Conservation (phyloP, 768 basidiomycete genomes). For the Tulasnella sp. region DNA sequence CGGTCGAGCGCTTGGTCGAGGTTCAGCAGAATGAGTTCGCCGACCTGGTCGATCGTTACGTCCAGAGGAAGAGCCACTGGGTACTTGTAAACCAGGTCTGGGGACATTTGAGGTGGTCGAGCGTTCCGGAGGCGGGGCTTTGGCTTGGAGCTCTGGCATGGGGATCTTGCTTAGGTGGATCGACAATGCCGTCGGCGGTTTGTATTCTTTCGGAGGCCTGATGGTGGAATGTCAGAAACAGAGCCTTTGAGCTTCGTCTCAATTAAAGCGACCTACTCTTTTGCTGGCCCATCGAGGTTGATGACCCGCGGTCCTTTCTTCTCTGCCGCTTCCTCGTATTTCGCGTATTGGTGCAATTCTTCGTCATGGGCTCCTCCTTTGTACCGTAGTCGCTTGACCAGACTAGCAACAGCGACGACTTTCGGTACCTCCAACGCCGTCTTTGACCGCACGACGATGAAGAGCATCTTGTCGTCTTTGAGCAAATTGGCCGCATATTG, state of each 20-base stretch:
- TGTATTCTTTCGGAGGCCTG: conserved; percentile 34
- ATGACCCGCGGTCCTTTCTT: conserved; percentile 58
- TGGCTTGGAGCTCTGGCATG: conserved; percentile 72
- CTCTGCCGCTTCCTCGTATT: conserved; percentile 41
- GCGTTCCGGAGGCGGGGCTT: conserved; percentile 2
- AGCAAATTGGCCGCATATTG: conserved; percentile 57
- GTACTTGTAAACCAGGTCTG: not conserved
- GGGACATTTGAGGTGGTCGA: not conserved
- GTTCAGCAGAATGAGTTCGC: not conserved
- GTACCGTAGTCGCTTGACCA: conserved; percentile 66
- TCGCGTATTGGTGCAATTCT: conserved; percentile 68
- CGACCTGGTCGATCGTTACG: not conserved
- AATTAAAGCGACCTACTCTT: conserved; percentile 3
- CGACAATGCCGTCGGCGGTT: conserved; percentile 57
- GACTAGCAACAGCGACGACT: conserved; percentile 71
- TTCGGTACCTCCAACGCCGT: conserved; percentile 60
- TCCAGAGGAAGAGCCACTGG: not conserved
- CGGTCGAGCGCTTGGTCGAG: not conserved
- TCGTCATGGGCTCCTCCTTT: conserved; percentile 59
- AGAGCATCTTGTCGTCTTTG: conserved; percentile 71
- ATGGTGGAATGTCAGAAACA: not conserved
- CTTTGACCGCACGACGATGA: conserved; percentile 62
- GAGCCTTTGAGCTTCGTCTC: not conserved
- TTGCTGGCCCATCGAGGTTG: conserved; percentile 44
- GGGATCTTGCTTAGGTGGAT: conserved; percentile 80